Evolutionary conservation across 2,329 filamentous ascomycete genomes (phyloP).

Genomic region (Ceratocystis huliohia): DNA sequence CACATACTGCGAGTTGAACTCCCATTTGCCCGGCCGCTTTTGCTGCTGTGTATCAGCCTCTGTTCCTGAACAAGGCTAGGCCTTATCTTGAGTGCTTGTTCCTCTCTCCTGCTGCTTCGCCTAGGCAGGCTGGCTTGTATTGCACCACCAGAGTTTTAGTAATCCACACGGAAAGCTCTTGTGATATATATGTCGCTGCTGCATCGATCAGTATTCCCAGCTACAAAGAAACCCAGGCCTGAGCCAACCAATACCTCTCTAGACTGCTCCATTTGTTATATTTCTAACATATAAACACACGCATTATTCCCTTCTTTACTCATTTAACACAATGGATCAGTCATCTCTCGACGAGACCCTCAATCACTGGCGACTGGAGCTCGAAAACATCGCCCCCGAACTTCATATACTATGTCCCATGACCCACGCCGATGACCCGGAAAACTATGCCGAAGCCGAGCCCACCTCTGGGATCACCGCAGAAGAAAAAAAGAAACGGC

Average conservation of each 20-base stretch:
- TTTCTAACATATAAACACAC: not conserved
- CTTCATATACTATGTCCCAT: conserved; percentile 58
- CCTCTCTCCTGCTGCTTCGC: not conserved
- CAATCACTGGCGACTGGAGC: conserved; percentile 33
- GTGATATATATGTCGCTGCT: not conserved
- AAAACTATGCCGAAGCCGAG: conserved; percentile 43
- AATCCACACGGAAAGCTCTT: not conserved
- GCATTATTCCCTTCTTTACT: too few species aligned
- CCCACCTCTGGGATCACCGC: conserved; percentile 36
- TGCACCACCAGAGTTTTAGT: not conserved
- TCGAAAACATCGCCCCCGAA: conserved; percentile 34
- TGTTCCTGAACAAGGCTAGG: too few species aligned
- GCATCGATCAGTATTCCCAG: not conserved
- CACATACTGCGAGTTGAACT: too few species aligned
- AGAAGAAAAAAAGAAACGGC: conserved; percentile 40
- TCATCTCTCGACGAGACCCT: conserved; percentile 31
- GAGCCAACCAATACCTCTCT: not conserved
- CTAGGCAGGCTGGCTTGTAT: not conserved
- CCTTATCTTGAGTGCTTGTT: too few species aligned
- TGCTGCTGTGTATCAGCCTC: too few species aligned
- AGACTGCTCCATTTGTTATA: not conserved
- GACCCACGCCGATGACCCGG: conserved; percentile 46
- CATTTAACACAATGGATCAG: conserved; percentile 28
- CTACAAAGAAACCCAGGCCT: not conserved
- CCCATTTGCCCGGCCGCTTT: too few species aligned